Conservation (phyloP, 163 green algal genomes). For the Chlamydomonas reinhardtii region DNA sequence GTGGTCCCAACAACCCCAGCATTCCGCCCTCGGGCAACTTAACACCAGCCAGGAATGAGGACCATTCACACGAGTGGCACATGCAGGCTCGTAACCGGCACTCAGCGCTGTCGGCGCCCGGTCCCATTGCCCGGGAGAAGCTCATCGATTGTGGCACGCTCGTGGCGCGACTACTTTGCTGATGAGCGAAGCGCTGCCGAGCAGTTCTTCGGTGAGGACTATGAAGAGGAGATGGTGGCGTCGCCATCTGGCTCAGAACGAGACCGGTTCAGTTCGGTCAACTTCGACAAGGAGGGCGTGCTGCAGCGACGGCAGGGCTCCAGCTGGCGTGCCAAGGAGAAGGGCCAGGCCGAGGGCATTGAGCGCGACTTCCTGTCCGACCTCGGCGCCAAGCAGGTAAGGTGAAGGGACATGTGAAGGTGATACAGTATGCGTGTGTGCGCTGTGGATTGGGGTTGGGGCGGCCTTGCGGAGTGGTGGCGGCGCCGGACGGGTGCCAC, state of each 20-base stretch:
- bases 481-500: too few relatives aligned
- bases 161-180: conserved; percentile 33
- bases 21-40: too few relatives aligned
- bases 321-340: conserved; percentile 14
- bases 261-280: conserved; percentile 1
- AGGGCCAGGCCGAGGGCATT: background rate
- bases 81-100: too few relatives aligned
- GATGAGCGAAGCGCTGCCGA: conserved; percentile 5
- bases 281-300: background rate
- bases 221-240: background rate
- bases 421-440: too few relatives aligned
- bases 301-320: background rate
- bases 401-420: too few relatives aligned
- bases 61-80: too few relatives aligned
- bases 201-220: background rate
- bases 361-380: conserved; percentile 18
- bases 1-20: too few relatives aligned
- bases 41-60: too few relatives aligned
- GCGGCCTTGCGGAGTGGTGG: too few relatives aligned
- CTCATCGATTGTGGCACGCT: background rate
- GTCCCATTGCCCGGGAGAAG: too few relatives aligned
- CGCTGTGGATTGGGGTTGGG: too few relatives aligned
- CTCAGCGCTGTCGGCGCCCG: too few relatives aligned
- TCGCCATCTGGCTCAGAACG: background rate
- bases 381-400: conserved; percentile 31